Base-by-base conservation (phyloP, 768 basidiomycete genomes). In the Chalciporus piperatus region DNA sequence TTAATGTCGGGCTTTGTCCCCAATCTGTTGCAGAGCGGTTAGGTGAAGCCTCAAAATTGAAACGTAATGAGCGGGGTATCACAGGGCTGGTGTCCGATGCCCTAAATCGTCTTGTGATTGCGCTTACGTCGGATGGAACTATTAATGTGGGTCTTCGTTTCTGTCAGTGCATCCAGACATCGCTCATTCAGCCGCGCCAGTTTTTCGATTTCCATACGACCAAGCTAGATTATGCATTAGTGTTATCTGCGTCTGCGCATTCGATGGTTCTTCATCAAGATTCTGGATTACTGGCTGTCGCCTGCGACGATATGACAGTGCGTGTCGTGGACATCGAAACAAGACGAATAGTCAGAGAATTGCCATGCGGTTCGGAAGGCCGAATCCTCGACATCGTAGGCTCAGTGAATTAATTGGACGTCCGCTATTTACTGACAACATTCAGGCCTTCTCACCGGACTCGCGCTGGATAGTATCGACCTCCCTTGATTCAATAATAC, bases 191-290 rank as follows among this genome's bases (percentile, higher is more conserved):
- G 13, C 13, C 25, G 13, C 17, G 20, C 5, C 59, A 99, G 95
- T 98, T 98, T 74, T 99, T 98, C 60, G 89, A 98, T 66, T 98
- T 99, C 70, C 92, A 96, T 61, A 85, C 87, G 3, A 83, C 90
- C 10, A 82, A 83, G 60, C 72, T 92, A 51, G 80, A 87, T 52
- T 71, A 86, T 47, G 83, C 83, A 0, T 50, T 93, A 43, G 70
- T 82, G 10, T 62, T 97, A 2, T 77, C 89, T 2, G 85, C 92
- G 5, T 73, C 83, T 13, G 78, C 83, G 17, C 81, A 82, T 19
- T 86, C 89, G 2, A 77, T 95, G 57, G 68, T 76, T 3, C 74
- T 98, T 17, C 89, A 99, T 58, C 80, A 85, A 32, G 92, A 92
- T 64, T 96, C 84, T 62, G 87, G 89, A 8, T 72, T 99, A 6